Conservation (phyloP, 78 protist species). For the Planoprotostelium fungivorum region DNA sequence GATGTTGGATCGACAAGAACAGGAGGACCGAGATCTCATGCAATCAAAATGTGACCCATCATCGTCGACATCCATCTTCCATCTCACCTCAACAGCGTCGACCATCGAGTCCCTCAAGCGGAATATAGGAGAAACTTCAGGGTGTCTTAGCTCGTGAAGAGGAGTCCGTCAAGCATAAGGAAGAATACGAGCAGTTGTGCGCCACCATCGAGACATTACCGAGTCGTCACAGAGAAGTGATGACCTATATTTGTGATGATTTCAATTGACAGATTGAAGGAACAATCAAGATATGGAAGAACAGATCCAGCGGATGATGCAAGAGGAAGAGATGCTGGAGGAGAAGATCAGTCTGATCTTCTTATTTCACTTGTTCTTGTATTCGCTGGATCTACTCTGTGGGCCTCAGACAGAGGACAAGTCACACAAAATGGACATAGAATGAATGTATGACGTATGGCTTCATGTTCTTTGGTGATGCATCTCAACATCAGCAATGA, state of each 20-base stretch:
- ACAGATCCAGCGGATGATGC: neutral
- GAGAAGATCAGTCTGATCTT: neutral
- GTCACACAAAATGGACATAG: neutral
- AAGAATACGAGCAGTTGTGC: neutral
- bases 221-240: neutral
- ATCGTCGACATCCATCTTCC: neutral
- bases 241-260: neutral
- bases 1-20: neutral
- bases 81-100: neutral
- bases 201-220: neutral
- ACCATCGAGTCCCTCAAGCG: neutral
- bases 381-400: neutral
- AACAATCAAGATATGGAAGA: neutral
- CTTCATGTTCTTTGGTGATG: no score
- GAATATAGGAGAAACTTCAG: neutral
- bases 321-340: neutral
- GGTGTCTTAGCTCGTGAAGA: neutral
- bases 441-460: no score
- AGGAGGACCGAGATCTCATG: neutral
- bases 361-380: neutral
- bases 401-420: neutral
- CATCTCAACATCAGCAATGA: no score
- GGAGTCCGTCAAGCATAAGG: neutral
- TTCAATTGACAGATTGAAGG: neutral
- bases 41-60: neutral